Evolutionary conservation across 2,329 filamentous ascomycete species (phyloP).

Genomic region (Phaeosphaeria sp.): DNA sequence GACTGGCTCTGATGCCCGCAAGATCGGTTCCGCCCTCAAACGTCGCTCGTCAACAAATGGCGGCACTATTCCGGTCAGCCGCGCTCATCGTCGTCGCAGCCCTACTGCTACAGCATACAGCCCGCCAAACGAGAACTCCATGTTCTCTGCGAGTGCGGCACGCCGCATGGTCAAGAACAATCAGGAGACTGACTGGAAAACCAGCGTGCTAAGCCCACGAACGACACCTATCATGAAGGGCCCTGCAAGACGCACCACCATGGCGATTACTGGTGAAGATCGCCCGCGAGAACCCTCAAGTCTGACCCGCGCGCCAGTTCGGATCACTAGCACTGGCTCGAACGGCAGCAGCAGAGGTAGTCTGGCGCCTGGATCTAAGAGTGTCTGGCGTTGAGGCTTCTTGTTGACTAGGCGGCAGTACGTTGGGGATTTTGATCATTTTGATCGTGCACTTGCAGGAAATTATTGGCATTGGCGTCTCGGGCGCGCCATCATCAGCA

Average conservation of each 20-base stretch:
- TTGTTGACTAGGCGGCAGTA: conserved; percentile 3
- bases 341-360: conserved; percentile 35
- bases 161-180: conserved; percentile 70
- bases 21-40: conserved; percentile 63
- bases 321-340: conserved; percentile 40
- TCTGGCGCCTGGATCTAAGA: conserved; percentile 37
- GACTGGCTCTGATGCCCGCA: conserved; percentile 59
- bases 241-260: conserved; percentile 45
- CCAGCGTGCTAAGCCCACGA: conserved; percentile 67
- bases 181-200: conserved; percentile 62
- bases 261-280: conserved; percentile 41
- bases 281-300: conserved; percentile 30
- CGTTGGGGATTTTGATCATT: conserved; percentile 4
- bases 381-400: conserved; percentile 38
- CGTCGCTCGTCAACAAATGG: conserved; percentile 56
- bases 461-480: neutral
- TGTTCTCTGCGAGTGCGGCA: conserved; percentile 71
- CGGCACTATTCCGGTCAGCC: conserved; percentile 49
- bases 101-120: conserved; percentile 58
- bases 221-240: conserved; percentile 65
- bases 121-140: conserved; percentile 63
- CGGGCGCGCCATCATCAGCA: neutral
- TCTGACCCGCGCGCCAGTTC: conserved; percentile 39
- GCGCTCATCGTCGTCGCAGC: conserved; percentile 61
- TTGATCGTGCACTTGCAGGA: neutral